Evolutionary conservation across 139 green algal species (phyloP).

Genomic region (Microglena sp.): DNA sequence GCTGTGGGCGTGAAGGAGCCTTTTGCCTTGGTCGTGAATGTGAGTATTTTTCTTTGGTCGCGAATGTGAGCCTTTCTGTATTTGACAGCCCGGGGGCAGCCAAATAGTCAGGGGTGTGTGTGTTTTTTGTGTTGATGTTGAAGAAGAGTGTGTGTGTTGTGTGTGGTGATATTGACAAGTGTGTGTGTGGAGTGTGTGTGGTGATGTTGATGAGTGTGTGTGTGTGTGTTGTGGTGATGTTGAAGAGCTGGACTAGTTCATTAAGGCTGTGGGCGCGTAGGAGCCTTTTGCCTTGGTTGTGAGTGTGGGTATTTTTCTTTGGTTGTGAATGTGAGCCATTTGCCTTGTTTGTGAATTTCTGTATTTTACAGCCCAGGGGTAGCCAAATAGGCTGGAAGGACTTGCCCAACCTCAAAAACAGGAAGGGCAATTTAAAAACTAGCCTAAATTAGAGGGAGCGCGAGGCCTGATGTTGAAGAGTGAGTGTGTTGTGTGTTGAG

Average conservation of each 20-base stretch:
- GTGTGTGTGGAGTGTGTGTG: too few species aligned
- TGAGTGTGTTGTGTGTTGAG: too few species aligned
- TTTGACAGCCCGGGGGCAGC: not conserved
- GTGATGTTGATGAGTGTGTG: not conserved
- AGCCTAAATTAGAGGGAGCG: too few species aligned
- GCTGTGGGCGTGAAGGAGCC: conserved; percentile 32
- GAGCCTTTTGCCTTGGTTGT: conserved; percentile 42
- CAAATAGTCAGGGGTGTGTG: not conserved
- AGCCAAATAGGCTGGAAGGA: not conserved
- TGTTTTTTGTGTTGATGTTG: not conserved
- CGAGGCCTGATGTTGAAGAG: too few species aligned
- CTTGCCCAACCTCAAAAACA: too few species aligned
- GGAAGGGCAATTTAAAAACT: too few species aligned
- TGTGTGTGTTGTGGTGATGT: conserved; percentile 20
- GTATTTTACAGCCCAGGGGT: not conserved
- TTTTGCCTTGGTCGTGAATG: conserved; percentile 40
- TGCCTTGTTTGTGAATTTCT: not conserved
- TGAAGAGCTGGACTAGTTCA: conserved; percentile 25
- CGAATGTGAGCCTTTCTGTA: not conserved
- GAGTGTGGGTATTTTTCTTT: conserved; percentile 17
- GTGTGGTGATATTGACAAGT: conserved; percentile 17
- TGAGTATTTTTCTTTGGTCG: conserved; percentile 8
- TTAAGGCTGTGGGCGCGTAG: conserved; percentile 32
- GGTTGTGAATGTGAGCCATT: not conserved
- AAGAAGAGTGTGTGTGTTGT: not conserved